Base-by-base conservation (phyloP, 805 yeast species). In the Cyberlindnera americana region DNA sequence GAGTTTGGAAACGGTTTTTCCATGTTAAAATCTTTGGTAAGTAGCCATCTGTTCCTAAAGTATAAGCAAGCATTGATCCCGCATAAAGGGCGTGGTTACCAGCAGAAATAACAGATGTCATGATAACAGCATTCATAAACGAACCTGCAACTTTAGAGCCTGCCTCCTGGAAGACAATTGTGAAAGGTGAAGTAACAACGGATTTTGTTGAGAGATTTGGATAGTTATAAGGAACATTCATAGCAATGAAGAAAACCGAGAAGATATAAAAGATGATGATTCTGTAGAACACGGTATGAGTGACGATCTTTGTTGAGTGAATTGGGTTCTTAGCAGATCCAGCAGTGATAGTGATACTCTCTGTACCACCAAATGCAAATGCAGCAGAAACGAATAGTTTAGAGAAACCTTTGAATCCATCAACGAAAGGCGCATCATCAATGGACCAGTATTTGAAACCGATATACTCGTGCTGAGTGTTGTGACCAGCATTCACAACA, bases 101-200 rank as follows among this genome's bases (percentile, higher is more conserved):
- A 3, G 70, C 66, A 14, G 71, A 65, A 49, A 66, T 65, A 10
- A 82, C 83, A 29, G 83, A 76, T 1, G 80, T 70, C 53, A 78
- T 61, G 47, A 79, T 75, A 35, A 72, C 75, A 4, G 76, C 84
- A 48, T 79, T 79, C 53, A 79, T 70, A 49, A 79, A 75, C 49
- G 78, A 81, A 43, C 79, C 75, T 43, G 78, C 66, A 10, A 72
- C 79, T 19, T 66, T 69, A 29, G 78, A 77, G 28, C 83, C 83
- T 3, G 81, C 83, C 48, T 72, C 73, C 59, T 75, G 74, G 54
- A 79, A 77, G 31, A 81, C 84, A 52, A 78, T 71, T 33, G 79
- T 83, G 48, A 77, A 79, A 2, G 84, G 84, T 18, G 83, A 77
- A 4, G 82, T 78, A 18, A 78, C 71, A 16, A 82, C 83, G 44